Evolutionary conservation across 345 rosid species (phyloP).

Genomic region (Pelargonium nanum): DNA sequence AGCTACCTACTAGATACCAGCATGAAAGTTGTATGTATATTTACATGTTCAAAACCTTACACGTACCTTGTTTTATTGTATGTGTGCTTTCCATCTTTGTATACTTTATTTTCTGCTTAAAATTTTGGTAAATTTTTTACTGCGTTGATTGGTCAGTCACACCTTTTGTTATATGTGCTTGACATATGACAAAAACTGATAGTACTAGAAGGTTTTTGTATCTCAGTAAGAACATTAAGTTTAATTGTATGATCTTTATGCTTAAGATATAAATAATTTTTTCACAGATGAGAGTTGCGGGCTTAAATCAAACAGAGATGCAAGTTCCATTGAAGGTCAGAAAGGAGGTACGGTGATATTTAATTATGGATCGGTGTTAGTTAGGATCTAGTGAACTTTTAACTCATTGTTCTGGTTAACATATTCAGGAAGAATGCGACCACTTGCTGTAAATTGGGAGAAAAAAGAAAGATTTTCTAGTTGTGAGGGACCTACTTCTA

Average conservation of each 20-base stretch:
- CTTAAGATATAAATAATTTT: conserved; percentile 6
- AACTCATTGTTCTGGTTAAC: conserved; percentile 6
- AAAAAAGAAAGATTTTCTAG: conserved; percentile 54
- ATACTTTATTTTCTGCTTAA: no score
- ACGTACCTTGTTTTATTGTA: no score
- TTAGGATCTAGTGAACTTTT: conserved; percentile 9
- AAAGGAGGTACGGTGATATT: conserved; percentile 50
- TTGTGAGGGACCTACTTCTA: conserved; percentile 39
- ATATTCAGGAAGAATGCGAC: conserved; percentile 51
- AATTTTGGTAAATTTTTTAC: neutral
- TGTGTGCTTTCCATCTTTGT: neutral
- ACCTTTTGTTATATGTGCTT: neutral
- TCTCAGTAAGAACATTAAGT: neutral
- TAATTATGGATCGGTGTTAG: conserved; percentile 11
- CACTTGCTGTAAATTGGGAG: conserved; percentile 58
- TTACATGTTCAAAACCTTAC: neutral
- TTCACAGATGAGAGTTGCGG: conserved; percentile 54
- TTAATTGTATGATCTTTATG: conserved; percentile 2
- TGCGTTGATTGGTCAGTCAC: neutral
- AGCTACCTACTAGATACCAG: conserved; percentile 41
- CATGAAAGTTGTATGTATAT: conserved; percentile 55
- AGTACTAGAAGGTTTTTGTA: neutral
- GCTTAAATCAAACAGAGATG: conserved; percentile 45
- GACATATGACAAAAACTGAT: neutral
- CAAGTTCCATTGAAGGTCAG: conserved; percentile 35